Evolutionary conservation across 2,329 filamentous ascomycete genomes (phyloP).

Genomic region (Penicillium sp.): DNA sequence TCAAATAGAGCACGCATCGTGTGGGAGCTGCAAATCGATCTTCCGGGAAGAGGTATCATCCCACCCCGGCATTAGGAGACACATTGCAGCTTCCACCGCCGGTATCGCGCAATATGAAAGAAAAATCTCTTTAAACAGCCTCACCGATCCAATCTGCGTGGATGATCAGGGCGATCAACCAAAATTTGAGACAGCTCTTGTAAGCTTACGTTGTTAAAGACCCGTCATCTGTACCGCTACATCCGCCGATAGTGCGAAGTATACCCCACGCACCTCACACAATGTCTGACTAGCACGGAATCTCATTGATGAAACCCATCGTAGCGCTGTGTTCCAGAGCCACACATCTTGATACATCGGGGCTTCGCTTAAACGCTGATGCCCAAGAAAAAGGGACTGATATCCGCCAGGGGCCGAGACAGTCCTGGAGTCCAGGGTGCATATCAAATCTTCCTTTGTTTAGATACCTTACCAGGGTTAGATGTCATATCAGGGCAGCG

Average conservation of each 20-base stretch:
- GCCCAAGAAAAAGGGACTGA: not conserved
- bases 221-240: not conserved
- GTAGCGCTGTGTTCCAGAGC: not conserved
- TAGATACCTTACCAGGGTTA: not conserved
- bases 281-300: not conserved
- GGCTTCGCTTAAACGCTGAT: not conserved
- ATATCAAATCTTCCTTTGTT: slow-evolving; percentile 5
- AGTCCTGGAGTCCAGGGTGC: slow-evolving; percentile 7
- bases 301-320: not conserved
- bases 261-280: not conserved
- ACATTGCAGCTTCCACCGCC: not conserved
- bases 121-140: not conserved
- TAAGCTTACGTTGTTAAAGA: not conserved
- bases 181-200: not conserved
- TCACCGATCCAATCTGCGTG: slow-evolving; percentile 2
- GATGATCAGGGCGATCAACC: not conserved
- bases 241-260: not conserved
- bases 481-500: not conserved
- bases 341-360: not conserved
- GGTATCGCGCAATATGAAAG: slow-evolving; percentile 1
- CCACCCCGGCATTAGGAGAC: not conserved
- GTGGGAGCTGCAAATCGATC: not conserved
- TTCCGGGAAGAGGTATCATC: slow-evolving; percentile 1
- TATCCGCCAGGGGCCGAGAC: slow-evolving; percentile 7
- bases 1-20: not conserved